Evolutionary conservation across 2,329 filamentous ascomycete species (phyloP).

Genomic region (Colletotrichum coccodes): DNA sequence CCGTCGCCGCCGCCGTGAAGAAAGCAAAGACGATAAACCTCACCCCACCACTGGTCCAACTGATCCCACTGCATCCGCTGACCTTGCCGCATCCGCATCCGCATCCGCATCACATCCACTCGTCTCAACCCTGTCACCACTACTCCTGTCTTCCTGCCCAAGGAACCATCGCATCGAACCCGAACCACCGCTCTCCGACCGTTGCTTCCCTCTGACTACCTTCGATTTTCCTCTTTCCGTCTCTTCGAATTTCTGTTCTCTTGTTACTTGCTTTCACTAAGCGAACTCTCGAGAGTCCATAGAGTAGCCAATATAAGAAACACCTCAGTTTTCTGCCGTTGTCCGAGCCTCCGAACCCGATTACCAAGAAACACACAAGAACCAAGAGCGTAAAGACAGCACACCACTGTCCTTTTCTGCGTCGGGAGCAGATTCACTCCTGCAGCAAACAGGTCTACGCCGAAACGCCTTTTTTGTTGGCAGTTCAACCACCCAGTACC

Average conservation of each 20-base stretch:
- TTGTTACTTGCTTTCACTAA: conserved; percentile 1
- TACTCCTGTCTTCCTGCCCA: conserved; percentile 29
- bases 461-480: conserved; percentile 1
- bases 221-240: conserved; percentile 12
- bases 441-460: conserved; percentile 17
- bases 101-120: conserved; percentile 6
- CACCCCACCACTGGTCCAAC: conserved; percentile 26
- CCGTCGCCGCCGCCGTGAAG: not conserved
- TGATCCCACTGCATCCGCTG: conserved; percentile 23
- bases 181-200: conserved; percentile 18
- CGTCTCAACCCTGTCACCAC: conserved; percentile 15
- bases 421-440: conserved; percentile 13
- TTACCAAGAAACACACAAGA: conserved; percentile 3
- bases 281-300: conserved; percentile 20
- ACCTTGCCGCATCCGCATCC: conserved; percentile 1
- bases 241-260: conserved; percentile 19
- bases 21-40: conserved; percentile 3
- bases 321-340: conserved; percentile 26
- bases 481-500: not conserved
- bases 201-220: not conserved
- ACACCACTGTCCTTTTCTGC: not conserved
- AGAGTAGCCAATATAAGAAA: conserved; percentile 32
- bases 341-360: conserved; percentile 18
- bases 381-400: conserved; percentile 9
- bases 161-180: conserved; percentile 16